Base-by-base conservation (phyloP, 345 rosid species). In the Erodium maritimum region DNA sequence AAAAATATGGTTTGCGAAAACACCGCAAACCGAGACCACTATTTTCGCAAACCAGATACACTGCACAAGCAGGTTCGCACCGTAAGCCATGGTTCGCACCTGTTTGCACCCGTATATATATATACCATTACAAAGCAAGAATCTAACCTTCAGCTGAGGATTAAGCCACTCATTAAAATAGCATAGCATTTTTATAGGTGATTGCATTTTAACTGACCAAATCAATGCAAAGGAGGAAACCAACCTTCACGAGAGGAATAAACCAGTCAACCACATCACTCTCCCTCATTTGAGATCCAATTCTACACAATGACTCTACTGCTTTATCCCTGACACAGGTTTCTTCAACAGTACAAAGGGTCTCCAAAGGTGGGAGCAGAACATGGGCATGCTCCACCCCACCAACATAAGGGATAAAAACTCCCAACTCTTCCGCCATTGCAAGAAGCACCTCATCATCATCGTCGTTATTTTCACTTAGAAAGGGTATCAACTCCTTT, bases 371-470 rank as follows among this genome's bases (percentile, higher is more conserved):
- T 12, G 93, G 78, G 12, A 86, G 80, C 70, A 91, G 72, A 63
- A 82, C 84, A 73, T 75, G 80, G 16, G 90, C 93, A 65, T 86
- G 75, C 67, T 91, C 96, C 51, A 86, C 79, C 21, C 98, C 98
- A 48, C 98, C 98, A 3, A 91, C 95, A 62, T 77, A 91, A 0
- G 95, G 96, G 57, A 91, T 82, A 66, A 91, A 91, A 59, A 86
- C 93, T 1, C 98, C 93, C 66, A 91, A 42, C 65, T 88, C 96
- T 63, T 84, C 98, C 5, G 98, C 90, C 86, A 88, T 82, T 1
- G 96, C 96, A 67, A 86, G 96, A 64, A 88, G 98, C 29, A 91
- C 98, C 79, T 91, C 98, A n/a, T 91, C 95, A 22, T 91, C 96
- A 37, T 91, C 96, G 2, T 91, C 98, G 65, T 88, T 91, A 75